These are phyloP conservation scores for Babesia divergens DNA, from an alignment of 169 alveolate genomes.

Conservation along the genomic window DNA sequence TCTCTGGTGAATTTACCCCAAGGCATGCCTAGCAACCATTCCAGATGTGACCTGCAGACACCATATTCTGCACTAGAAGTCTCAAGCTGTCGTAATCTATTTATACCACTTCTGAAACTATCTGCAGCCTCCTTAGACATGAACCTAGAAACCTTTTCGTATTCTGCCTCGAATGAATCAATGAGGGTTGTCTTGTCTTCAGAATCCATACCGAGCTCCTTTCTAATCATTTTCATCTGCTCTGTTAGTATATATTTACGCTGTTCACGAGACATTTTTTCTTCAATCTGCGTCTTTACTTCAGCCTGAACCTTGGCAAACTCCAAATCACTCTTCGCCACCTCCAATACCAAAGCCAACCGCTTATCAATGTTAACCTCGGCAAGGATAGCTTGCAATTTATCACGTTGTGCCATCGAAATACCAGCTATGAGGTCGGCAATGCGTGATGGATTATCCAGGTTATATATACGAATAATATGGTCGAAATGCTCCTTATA, in stretches of 20 bases:
- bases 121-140: conserved; percentile 54
- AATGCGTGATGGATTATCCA: conserved; percentile 75
- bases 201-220: conserved; percentile 76
- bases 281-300: conserved; percentile 73
- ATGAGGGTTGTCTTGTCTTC: conserved; percentile 77
- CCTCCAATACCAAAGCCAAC: conserved; percentile 71
- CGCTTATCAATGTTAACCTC: conserved; percentile 74
- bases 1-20: conserved; percentile 78
- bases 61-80: conserved; percentile 72
- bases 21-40: conserved; percentile 81
- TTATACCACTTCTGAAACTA: conserved; percentile 33
- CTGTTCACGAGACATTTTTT: conserved; percentile 76
- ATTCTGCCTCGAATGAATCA: conserved; percentile 56
- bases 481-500: conserved; percentile 82
- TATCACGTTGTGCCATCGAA: conserved; percentile 76
- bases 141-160: background rate
- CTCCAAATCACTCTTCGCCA: conserved; percentile 77
- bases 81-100: conserved; percentile 68
- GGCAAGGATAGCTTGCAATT: conserved; percentile 73
- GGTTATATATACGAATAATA: conserved; percentile 72
- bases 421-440: conserved; percentile 82
- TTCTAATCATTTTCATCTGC: conserved; percentile 78
- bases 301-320: conserved; percentile 73
- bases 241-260: conserved; percentile 70
- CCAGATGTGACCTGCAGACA: conserved; percentile 77